Evolutionary conservation across 768 basidiomycete species (phyloP).

Genomic region (Leccinum subgranulosum): DNA sequence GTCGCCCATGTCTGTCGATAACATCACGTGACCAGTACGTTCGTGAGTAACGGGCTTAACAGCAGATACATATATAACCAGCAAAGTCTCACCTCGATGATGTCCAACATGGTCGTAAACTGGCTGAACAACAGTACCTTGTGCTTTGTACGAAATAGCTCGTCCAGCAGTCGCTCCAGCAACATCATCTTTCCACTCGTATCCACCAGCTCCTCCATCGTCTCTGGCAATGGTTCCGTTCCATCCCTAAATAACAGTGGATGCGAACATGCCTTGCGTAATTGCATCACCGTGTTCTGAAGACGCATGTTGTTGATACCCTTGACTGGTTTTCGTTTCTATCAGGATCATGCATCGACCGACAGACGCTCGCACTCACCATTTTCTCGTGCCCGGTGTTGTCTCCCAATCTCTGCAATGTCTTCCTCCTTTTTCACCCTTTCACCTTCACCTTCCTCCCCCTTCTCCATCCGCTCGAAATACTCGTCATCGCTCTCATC

Average conservation of each 20-base stretch:
- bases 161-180: slow-evolving; percentile 81
- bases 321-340: slow-evolving; percentile 47
- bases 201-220: slow-evolving; percentile 79
- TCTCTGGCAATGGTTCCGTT: slow-evolving; percentile 35
- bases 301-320: slow-evolving; percentile 90
- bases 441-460: slow-evolving; percentile 39
- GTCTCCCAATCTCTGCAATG: slow-evolving; percentile 50
- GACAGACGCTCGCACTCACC: slow-evolving; percentile 39
- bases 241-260: slow-evolving; percentile 76
- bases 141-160: slow-evolving; percentile 74
- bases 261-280: slow-evolving; percentile 94
- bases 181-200: slow-evolving; percentile 98
- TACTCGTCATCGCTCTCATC: slow-evolving; percentile 64
- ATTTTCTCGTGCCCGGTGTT: slow-evolving; percentile 56
- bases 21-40: neutral
- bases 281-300: slow-evolving; percentile 95
- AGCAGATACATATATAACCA: neutral
- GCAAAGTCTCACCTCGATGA: slow-evolving; percentile 70
- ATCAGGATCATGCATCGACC: slow-evolving; percentile 3
- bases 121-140: slow-evolving; percentile 90
- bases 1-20: slow-evolving; percentile 64
- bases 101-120: slow-evolving; percentile 94
- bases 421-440: slow-evolving; percentile 39
- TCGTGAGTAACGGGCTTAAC: neutral
- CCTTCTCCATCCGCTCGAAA: slow-evolving; percentile 56